Conservation (phyloP, 768 basidiomycete species). For the Tylopilus sp. region DNA sequence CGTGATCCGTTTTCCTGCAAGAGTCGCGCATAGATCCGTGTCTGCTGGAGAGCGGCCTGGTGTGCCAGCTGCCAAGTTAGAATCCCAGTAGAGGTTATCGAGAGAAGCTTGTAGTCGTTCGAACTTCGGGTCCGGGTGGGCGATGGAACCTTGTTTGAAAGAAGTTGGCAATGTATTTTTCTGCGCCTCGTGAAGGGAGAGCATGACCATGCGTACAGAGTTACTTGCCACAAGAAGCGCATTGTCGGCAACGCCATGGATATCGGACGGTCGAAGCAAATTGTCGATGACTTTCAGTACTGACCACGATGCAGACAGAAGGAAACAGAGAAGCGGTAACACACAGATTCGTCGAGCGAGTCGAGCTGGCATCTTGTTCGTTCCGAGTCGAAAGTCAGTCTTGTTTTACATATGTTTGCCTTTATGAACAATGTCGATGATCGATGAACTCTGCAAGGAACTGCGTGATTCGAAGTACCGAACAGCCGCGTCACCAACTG, state of each 20-base stretch:
- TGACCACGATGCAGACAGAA: too few relatives aligned
- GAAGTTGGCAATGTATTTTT: background rate
- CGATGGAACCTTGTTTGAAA: background rate
- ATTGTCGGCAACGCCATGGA: conserved; percentile 10
- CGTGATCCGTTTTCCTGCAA: conserved; percentile 25
- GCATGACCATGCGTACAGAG: conserved; percentile 8
- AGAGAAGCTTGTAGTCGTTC: conserved; percentile 14
- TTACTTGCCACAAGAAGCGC: conserved; percentile 7
- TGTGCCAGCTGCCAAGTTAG: background rate
- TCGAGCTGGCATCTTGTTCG: too few relatives aligned
- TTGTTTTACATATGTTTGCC: too few relatives aligned
- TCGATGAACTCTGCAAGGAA: too few relatives aligned
- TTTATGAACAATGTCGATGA: too few relatives aligned
- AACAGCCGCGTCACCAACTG: too few relatives aligned
- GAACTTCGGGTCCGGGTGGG: background rate
- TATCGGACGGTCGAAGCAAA: background rate
- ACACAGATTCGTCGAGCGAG: too few relatives aligned
- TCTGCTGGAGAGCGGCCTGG: background rate
- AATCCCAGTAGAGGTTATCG: background rate
- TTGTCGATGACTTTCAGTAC: too few relatives aligned
- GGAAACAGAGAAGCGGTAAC: too few relatives aligned
- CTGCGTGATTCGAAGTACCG: too few relatives aligned
- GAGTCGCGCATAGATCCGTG: conserved; percentile 16
- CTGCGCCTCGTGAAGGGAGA: conserved; percentile 2
- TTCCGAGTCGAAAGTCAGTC: too few relatives aligned